Base-by-base conservation (phyloP, 306 rosid genomes). In the Pyrus communis region DNA sequence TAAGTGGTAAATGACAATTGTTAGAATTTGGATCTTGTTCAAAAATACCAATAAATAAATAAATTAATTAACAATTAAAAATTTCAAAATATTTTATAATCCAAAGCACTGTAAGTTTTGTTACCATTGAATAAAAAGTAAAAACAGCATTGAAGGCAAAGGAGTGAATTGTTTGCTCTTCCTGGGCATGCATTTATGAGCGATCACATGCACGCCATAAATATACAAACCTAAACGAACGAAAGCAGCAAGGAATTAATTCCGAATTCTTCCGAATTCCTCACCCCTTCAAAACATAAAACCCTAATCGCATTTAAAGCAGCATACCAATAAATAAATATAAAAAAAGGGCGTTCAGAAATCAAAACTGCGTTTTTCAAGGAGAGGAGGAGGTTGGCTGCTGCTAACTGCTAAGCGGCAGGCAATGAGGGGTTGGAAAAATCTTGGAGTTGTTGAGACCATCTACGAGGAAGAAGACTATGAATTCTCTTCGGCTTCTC, bases 401-500 rank as follows among this genome's bases (percentile, higher is more conserved):
- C 72, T 46, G 22, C 73, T 69, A 45, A 54, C 64, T 31, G 58
- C 73, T 43, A 45, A 54, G 12, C 11, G 45, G 45, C 12, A n/a
- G 40, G 9, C 52, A 77, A 54, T 84, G 91, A 85, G 52, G 77
- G 82, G 70, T 55, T 83, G 91, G 93, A 77, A 85, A 72, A 86
- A 87, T 70, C 81, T 89, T 23, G 88, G 88, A 3, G 67, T 80
- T 11, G 96, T 93, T 51, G 91, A 89, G 21, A 93, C 98, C 74
- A 93, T 93, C 69, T 86, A 91, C 72, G 98, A 93, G 45, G 97
- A 93, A 80, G 95, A 88, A 65, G 77, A 73, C 77, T 84, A 57
- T 51, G 91, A 89, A 28, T 85, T 82, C 52, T 89, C 90, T 22
- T 84, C 93, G 15, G 67, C 91, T n/a, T 78, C 93, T n/a, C 86